Evolutionary conservation across 1,139 yeast genomes (phyloP).

Genomic region (Geotrichum citri-aurantii): DNA sequence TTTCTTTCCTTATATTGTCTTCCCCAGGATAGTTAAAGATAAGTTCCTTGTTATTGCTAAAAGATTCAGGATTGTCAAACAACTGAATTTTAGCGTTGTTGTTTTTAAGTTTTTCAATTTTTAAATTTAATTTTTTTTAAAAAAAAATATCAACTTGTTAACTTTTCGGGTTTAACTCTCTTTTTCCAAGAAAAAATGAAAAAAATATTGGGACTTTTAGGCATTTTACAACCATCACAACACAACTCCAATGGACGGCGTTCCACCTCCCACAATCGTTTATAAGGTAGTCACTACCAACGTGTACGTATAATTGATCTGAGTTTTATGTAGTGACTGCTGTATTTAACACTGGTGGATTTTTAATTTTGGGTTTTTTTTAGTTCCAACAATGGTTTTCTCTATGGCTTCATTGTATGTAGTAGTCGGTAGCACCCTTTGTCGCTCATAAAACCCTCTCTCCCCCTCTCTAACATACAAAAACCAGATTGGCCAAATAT

Average conservation of each 20-base stretch:
- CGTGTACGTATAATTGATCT: not conserved
- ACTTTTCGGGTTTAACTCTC: not conserved
- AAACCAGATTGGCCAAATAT: constrained; percentile 57
- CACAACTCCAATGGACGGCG: not conserved
- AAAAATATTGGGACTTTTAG: not conserved
- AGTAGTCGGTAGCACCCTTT: not conserved
- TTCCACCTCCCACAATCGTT: not conserved
- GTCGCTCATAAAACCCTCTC: not conserved
- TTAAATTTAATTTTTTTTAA: too few species aligned
- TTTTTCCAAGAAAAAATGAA: not conserved
- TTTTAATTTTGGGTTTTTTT: not conserved
- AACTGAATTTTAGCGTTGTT: too few species aligned
- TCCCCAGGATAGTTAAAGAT: not conserved
- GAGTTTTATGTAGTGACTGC: not conserved
- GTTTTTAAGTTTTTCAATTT: too few species aligned
- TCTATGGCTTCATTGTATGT: constrained; percentile 19
- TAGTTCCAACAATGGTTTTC: constrained; percentile 10
- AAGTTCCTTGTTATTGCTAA: too few species aligned
- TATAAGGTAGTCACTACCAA: not conserved
- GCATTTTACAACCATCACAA: not conserved
- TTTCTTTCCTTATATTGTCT: not conserved
- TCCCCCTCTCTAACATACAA: not conserved
- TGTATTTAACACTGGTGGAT: not conserved
- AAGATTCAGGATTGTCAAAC: too few species aligned
- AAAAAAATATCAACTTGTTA: too few species aligned